phyloP scores from a whole-genome alignment of 805 yeast genomes.

The Teunomyces lycoperdinae region DNA sequence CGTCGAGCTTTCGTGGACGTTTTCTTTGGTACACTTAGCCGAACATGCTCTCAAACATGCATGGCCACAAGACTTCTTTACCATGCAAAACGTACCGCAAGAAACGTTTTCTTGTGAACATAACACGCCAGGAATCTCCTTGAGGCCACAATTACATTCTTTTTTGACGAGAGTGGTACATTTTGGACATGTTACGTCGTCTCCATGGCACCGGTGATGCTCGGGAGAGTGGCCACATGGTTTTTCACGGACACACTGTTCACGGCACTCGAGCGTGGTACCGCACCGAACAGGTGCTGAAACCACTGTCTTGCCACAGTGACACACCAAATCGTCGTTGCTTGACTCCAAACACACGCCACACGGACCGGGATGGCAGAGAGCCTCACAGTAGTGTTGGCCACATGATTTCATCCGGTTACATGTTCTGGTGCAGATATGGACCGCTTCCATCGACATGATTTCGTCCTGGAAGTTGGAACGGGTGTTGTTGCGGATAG shows the following conservation, averaged over 20 bases:
- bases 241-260: conserved; percentile 58
- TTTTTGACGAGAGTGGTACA: conserved; percentile 63
- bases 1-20: conserved; percentile 46
- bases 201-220: conserved; percentile 75
- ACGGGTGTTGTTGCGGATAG: conserved; percentile 43
- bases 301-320: conserved; percentile 76
- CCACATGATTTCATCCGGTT: conserved; percentile 59
- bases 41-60: conserved; percentile 58
- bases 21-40: conserved; percentile 55
- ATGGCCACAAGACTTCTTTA: conserved; percentile 38
- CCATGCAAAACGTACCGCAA: conserved; percentile 47
- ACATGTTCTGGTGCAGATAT: conserved; percentile 69
- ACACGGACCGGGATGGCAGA: conserved; percentile 80
- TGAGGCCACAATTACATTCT: conserved; percentile 59
- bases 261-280: conserved; percentile 56
- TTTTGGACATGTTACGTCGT: conserved; percentile 63
- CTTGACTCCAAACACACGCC: conserved; percentile 77
- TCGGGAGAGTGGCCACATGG: conserved; percentile 72
- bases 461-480: conserved; percentile 46
- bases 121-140: conserved; percentile 56
- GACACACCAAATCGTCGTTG: conserved; percentile 74
- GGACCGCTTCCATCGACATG: conserved; percentile 65
- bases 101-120: conserved; percentile 69
- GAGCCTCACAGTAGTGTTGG: conserved; percentile 60
- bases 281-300: conserved; percentile 88